Evolutionary conservation across 257 asterid genomes (phyloP).

Genomic region (Nicotiana noctiflora): DNA sequence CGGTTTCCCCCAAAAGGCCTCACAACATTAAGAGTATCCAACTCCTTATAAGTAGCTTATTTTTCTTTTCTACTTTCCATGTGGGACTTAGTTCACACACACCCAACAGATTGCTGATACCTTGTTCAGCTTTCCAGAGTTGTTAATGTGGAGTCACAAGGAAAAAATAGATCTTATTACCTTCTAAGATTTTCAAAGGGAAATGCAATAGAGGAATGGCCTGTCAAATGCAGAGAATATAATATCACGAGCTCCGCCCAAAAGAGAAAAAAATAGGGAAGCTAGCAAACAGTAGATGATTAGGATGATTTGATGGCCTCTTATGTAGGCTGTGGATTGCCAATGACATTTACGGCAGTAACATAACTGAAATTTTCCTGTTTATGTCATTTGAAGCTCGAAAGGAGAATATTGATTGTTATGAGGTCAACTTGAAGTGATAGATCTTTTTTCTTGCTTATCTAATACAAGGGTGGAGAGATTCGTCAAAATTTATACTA

Average conservation of each 20-base stretch:
- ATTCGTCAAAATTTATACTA: conserved; percentile 62
- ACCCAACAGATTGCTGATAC: no score
- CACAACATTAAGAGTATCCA: no score
- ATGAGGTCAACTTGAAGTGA: not conserved
- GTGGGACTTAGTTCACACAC: no score
- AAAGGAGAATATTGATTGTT: not conserved
- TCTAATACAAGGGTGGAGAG: conserved; percentile 53
- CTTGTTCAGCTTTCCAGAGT: not conserved
- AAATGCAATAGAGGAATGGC: not conserved
- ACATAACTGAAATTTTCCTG: not conserved
- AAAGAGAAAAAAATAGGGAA: not conserved
- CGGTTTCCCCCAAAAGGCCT: no score
- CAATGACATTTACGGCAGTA: not conserved
- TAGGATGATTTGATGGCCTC: not conserved
- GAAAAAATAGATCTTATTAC: not conserved
- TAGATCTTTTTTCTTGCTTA: not conserved
- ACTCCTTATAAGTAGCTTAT: no score
- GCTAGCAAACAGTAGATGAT: not conserved
- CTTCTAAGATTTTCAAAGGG: not conserved
- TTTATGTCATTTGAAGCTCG: not conserved
- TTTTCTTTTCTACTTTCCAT: no score
- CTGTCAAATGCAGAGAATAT: not conserved
- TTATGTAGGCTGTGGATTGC: not conserved
- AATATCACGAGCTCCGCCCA: not conserved
- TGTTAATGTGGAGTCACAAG: not conserved